Conservation (phyloP, 805 yeast species). For the Starmerella vitae region DNA sequence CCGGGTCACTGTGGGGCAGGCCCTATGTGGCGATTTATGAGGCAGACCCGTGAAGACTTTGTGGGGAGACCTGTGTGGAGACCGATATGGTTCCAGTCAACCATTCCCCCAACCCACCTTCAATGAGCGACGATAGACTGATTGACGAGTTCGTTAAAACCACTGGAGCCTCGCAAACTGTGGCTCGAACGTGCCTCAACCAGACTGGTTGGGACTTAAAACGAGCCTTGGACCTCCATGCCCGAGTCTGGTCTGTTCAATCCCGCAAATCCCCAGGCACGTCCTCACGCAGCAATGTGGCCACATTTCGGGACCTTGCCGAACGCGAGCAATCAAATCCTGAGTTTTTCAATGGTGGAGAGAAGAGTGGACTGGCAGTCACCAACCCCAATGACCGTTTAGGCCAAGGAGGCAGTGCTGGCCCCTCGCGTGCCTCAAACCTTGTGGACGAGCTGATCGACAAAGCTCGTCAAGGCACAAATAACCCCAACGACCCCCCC, state of each 20-base stretch:
- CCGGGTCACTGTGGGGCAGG: too few species aligned
- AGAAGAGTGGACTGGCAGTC: slow-evolving; percentile 62
- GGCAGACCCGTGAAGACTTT: too few species aligned
- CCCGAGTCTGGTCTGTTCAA: slow-evolving; percentile 14
- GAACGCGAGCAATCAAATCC: slow-evolving; percentile 3
- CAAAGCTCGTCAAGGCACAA: slow-evolving; percentile 25
- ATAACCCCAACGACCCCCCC: slow-evolving; percentile 10
- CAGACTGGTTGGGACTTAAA: slow-evolving; percentile 26
- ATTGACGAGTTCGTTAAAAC: slow-evolving; percentile 25
- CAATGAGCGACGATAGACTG: slow-evolving; percentile 6
- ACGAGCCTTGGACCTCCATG: slow-evolving; percentile 14
- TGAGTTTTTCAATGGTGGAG: slow-evolving; percentile 45
- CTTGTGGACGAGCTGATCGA: slow-evolving; percentile 28
- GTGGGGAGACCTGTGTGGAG: too few species aligned
- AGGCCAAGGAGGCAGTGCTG: slow-evolving; percentile 5
- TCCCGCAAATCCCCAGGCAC: slow-evolving; percentile 1
- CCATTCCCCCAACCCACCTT: neutral
- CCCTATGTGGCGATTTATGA: too few species aligned
- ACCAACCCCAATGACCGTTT: slow-evolving; percentile 43
- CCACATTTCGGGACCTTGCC: slow-evolving; percentile 24
- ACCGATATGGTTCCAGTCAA: too few species aligned
- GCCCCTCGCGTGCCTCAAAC: slow-evolving; percentile 4
- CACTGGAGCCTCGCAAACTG: slow-evolving; percentile 29
- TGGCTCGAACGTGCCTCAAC: slow-evolving; percentile 31
- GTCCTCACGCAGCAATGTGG: slow-evolving; percentile 3